phyloP scores from a whole-genome alignment of 331 rosid genomes.

The Spiraea crenata region DNA sequence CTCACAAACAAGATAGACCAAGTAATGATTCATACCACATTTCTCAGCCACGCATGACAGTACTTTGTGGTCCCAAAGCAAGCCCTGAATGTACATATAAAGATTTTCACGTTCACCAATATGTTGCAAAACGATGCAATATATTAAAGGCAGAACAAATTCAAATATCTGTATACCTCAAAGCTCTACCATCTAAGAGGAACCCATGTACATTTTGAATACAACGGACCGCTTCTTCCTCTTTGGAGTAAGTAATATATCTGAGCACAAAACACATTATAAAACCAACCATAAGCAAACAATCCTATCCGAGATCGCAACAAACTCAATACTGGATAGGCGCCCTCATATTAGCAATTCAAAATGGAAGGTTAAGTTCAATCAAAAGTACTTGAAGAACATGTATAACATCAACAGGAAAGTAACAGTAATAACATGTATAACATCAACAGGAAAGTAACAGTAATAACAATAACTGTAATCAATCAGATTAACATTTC shows the following conservation, averaged over 20 bases:
- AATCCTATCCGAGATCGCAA: not conserved
- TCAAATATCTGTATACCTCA: constrained; percentile 52
- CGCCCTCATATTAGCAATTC: not conserved
- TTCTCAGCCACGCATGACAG: constrained; percentile 99
- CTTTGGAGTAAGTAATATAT: constrained; percentile 97
- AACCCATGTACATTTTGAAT: constrained; percentile 99
- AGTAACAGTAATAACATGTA: not conserved
- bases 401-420: too few relatives aligned
- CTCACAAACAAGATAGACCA: not conserved
- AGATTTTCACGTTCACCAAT: not conserved
- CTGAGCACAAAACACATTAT: constrained; percentile 26
- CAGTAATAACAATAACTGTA: not conserved
- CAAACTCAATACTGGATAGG: not conserved
- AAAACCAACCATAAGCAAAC: not conserved
- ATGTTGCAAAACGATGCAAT: constrained; percentile 7
- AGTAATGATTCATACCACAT: constrained; percentile 59
- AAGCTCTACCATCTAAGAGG: constrained; percentile 86
- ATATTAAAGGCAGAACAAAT: constrained; percentile 3
- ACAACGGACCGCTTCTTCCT: constrained; percentile 96
- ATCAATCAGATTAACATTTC: not conserved
- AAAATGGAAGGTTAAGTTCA: not conserved
- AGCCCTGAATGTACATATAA: constrained; percentile 52
- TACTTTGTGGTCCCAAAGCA: constrained; percentile 99
- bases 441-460: not conserved
- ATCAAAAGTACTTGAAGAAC: not conserved